Base-by-base conservation (phyloP, 371 early-diverging fungal species). In the Saksenaea oblongispora region DNA sequence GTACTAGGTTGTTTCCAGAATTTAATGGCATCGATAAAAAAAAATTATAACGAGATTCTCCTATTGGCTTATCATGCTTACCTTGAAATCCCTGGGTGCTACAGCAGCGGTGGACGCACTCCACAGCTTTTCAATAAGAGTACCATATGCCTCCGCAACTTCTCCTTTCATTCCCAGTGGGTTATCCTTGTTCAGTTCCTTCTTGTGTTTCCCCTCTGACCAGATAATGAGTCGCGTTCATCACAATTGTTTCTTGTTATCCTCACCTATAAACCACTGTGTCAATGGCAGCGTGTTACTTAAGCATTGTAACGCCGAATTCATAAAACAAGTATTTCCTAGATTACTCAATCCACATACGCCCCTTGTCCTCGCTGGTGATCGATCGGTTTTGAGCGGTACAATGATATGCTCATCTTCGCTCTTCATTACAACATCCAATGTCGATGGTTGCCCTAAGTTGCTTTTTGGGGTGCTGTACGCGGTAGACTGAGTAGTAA, bases 301-400 rank as follows among this genome's bases (percentile, higher is more conserved):
- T 27, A 95, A 74, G 66, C 93, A 93, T 70, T 95, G 95, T 2
- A 95, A 64, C 0, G 89, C 89, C 7, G 89, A 85, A 74, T 92
- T 93, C 93, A 95, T 93, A 70, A 91, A 95, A 72, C 95, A 95
- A 0, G 94, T 95, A 68, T 95, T 95, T 26, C 95, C 95, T 28
- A 93, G 75, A 64, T 95, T 95, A 34, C 69, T 73, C 31, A 94
- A 77, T 0, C 94, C 94, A 42, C 77, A 82, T 0, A 86, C 75
- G 10, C 90, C 91, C 10, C 44, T 67, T 15, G 59, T 28, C 22
- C 42, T 36, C 11, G 26, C 5, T 15, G 41, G 28, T 13, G 58
- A 39, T 22, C 31, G 36, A 17, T n/a, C 9, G 5, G 22, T 10
- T 22, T 17, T 5, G 3, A 10, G 7, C 8, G 22, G 3, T 22